A percentile compares a stretch with the other conserved stretches of the same genome.
These are phyloP conservation scores for Tolypocladium endophyticum DNA, from an alignment of 2,329 filamentous ascomycete species.

Conservation along the genomic window DNA sequence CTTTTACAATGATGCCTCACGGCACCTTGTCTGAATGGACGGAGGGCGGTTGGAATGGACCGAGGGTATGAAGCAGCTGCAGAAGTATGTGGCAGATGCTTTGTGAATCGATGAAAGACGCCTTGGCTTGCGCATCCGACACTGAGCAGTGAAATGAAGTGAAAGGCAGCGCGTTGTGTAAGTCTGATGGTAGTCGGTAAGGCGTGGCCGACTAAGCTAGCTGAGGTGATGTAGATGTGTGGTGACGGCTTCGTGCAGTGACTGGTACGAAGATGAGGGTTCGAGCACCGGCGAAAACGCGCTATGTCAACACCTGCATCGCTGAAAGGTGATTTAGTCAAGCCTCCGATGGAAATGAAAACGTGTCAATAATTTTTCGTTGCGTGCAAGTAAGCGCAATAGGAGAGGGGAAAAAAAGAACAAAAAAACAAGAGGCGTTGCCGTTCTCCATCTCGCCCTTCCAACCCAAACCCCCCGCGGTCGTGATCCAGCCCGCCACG, in stretches of 20 bases:
- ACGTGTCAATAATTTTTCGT: background rate
- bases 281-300: background rate
- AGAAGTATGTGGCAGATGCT: background rate
- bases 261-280: background rate
- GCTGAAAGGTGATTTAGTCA: too few relatives aligned
- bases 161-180: background rate
- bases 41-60: background rate
- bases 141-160: background rate
- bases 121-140: background rate
- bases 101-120: background rate
- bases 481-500: constrained; percentile 61
- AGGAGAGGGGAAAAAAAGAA: constrained; percentile 6
- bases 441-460: constrained; percentile 42
- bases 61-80: background rate
- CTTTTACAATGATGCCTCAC: constrained; percentile 37
- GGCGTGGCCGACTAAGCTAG: too few relatives aligned
- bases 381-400: background rate
- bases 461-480: constrained; percentile 49
- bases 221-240: background rate
- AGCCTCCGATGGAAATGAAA: too few relatives aligned
- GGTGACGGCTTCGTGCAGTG: constrained; percentile 6
- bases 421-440: constrained; percentile 33
- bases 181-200: too few relatives aligned
- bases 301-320: background rate
- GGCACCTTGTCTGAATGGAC: constrained; percentile 26